phyloP scores from a whole-genome alignment of 176 grass and related monocot species.

The Thalia dealbata region DNA sequence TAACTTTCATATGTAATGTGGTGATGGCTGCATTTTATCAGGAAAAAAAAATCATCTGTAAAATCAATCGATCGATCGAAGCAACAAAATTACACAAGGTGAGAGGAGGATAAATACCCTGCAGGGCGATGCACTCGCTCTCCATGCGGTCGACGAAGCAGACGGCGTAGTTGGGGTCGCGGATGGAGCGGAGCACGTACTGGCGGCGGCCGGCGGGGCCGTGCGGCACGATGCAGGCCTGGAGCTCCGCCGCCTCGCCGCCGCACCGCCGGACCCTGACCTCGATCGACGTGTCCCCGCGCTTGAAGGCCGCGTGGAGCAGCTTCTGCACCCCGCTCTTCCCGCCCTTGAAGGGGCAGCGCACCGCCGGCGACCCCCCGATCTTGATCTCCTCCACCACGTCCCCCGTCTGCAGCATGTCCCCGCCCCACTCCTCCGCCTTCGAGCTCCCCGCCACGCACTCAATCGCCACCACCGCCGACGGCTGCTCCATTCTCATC shows the following conservation, averaged over 20 bases:
- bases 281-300: slow-evolving; percentile 33
- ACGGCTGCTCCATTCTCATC: slow-evolving; percentile 16
- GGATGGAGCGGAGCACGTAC: slow-evolving; percentile 56
- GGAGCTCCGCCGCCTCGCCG: slow-evolving; percentile 21
- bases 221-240: slow-evolving; percentile 53
- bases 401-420: slow-evolving; percentile 78
- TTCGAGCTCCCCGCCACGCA: slow-evolving; percentile 93
- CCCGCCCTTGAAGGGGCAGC: slow-evolving; percentile 36
- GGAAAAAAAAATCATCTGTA: too few relatives aligned
- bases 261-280: slow-evolving; percentile 21
- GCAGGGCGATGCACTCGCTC: slow-evolving; percentile 50
- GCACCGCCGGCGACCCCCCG: slow-evolving; percentile 21
- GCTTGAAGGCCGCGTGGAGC: slow-evolving; percentile 34
- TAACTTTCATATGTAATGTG: too few relatives aligned
- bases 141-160: slow-evolving; percentile 49
- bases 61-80: too few relatives aligned
- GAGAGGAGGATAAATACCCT: slow-evolving; percentile 29
- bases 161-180: slow-evolving; percentile 65
- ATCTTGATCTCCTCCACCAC: slow-evolving; percentile 81
- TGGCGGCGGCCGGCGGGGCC: slow-evolving; percentile 23
- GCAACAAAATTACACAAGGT: not conserved
- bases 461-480: slow-evolving; percentile 65
- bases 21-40: too few relatives aligned
- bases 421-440: slow-evolving; percentile 96
- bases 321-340: slow-evolving; percentile 33